phyloP scores from a whole-genome alignment of 768 basidiomycete species.

The Kwoniella newhampshirensis region DNA sequence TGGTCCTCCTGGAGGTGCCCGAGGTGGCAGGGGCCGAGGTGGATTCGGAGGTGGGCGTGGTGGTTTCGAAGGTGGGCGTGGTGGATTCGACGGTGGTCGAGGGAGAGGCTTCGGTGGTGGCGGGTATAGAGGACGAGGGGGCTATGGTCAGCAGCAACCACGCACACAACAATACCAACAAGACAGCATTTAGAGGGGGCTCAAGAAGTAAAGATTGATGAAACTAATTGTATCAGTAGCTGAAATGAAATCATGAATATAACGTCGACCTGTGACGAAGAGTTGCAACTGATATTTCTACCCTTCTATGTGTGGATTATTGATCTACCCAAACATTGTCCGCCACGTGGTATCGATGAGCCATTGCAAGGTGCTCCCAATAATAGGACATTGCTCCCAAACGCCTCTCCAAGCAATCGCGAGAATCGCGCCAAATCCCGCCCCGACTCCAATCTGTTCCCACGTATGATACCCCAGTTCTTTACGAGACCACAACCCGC shows the following conservation, averaged over 20 bases:
- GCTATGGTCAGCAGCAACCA: conserved; percentile 3
- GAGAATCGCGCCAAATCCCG: conserved; percentile 26
- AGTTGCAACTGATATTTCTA: too few relatives aligned
- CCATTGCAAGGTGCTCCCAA: conserved; percentile 17
- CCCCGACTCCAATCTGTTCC: conserved; percentile 41
- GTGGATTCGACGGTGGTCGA: conserved; percentile 16
- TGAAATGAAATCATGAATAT: background rate
- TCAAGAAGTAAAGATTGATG: background rate
- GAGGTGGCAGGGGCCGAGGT: conserved; percentile 21
- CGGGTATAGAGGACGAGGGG: conserved; percentile 16
- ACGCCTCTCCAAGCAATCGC: conserved; percentile 31
- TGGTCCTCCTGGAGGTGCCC: conserved; percentile 10
- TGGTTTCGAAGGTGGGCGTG: conserved; percentile 19
- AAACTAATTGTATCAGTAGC: background rate
- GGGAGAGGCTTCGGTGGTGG: conserved; percentile 5
- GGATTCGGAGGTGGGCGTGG: background rate
- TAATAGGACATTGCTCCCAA: conserved; percentile 21
- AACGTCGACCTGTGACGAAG: too few relatives aligned
- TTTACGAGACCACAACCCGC: conserved; percentile 43
- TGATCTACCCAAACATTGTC: conserved; percentile 17
- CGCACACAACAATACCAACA: background rate
- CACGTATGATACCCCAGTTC: conserved; percentile 50
- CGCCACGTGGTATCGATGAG: conserved; percentile 29
- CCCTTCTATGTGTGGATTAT: too few relatives aligned
- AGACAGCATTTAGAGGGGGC: background rate